Base-by-base conservation (phyloP, 2,329 filamentous ascomycete genomes). In the Plenodomus biglobosus region DNA sequence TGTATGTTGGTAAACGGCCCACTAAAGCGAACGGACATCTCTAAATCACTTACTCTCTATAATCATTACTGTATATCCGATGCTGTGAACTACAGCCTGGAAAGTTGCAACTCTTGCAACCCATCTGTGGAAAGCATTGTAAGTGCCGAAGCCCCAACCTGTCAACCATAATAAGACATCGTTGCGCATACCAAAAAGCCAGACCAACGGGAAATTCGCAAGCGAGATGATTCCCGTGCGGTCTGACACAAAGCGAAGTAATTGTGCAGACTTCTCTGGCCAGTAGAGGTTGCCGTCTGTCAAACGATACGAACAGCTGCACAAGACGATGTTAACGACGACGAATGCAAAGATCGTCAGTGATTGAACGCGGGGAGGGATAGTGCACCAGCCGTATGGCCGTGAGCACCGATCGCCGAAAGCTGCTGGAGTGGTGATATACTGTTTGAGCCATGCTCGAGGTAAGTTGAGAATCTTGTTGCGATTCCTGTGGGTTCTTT, bases 51-150 rank as follows among this genome's bases (percentile, higher is more conserved):
- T 38, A 62, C 61, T 53, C 22, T 59, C 45, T 24, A 73, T 62
- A 1, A 79, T 70, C 19, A 80, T 66, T 1, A 79, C 51, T 0
- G 80, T 77, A 50, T 86, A 88, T 0, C 79, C 78, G 1, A 85
- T 48, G 0, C 84, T 85, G 58, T 89, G 86, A 0, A 85, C 65
- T 1, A 87, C 74, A 1, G 83, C 85, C 55, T 87, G 78, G 0
- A 84, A 47, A 0, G 84, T 85, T 5, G 83, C 78, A 2, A 86
- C 75, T 16, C 85, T 76, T 0, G 86, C 85, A 3, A 85, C 75
- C 76, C 84, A 85, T 0, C 85, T 80, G 65, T 88, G 86, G 43
- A 87, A 87, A 35, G 82, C 78, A 55, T 83, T 88, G 59, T 83
- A 88, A 0, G 82, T 84, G 1, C 78, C 77, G 63, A 85, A 87